Evolutionary conservation across 306 rosid genomes (phyloP).

Genomic region (Lagenaria siceraria): DNA sequence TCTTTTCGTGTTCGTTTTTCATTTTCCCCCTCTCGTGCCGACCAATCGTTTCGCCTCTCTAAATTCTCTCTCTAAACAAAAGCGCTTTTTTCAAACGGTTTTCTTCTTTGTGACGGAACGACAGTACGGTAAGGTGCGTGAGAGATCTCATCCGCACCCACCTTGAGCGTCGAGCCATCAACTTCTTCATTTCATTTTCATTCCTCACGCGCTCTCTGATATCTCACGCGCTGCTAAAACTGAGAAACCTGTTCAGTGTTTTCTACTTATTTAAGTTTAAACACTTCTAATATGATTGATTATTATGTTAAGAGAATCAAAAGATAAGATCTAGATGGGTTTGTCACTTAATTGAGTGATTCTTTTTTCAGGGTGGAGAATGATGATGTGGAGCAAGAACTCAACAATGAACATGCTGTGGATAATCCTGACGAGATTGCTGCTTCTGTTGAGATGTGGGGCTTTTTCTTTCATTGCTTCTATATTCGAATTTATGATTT

Average conservation of each 20-base stretch:
- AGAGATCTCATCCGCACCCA: conserved; percentile 11
- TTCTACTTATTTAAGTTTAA: not conserved
- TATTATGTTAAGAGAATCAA: no score
- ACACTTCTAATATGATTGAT: not conserved
- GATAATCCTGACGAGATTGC: conserved; percentile 39
- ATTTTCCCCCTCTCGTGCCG: conserved; percentile 7
- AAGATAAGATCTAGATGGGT: not conserved
- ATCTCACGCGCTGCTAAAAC: not conserved
- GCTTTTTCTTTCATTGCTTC: conserved; percentile 3
- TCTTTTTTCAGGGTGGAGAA: conserved; percentile 31
- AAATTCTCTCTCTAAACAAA: not conserved
- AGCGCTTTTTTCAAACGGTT: conserved; percentile 44
- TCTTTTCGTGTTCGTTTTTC: not conserved
- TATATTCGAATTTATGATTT: not conserved
- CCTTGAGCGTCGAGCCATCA: not conserved
- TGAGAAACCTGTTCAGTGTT: not conserved
- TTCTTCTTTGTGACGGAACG: conserved; percentile 10
- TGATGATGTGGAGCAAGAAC: conserved; percentile 11
- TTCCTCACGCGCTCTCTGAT: not conserved
- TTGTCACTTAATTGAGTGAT: not conserved
- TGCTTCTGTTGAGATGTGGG: conserved; percentile 64
- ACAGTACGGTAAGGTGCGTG: not conserved
- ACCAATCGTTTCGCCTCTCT: not conserved
- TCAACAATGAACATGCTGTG: conserved; percentile 28
- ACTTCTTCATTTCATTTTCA: not conserved